Evolutionary conservation across 306 rosid species (phyloP).

Genomic region (Senna siamea): DNA sequence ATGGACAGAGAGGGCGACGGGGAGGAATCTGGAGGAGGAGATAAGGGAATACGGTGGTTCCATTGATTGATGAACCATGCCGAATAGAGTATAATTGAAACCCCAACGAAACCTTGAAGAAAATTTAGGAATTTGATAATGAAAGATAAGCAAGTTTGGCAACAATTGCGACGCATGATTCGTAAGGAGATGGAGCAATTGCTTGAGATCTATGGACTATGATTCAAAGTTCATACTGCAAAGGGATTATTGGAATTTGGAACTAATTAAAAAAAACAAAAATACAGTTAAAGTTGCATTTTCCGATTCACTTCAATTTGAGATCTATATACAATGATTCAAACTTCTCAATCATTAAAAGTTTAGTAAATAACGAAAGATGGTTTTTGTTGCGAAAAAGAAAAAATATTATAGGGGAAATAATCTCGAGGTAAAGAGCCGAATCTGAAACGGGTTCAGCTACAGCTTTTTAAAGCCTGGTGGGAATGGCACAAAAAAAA

Average conservation of each 20-base stretch:
- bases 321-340: too few species aligned
- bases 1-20: slow-evolving; percentile 40
- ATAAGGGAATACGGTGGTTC: slow-evolving; percentile 58
- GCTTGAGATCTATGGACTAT: neutral
- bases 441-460: too few species aligned
- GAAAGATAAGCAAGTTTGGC: slow-evolving; percentile 76
- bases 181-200: neutral
- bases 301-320: too few species aligned
- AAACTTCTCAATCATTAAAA: too few species aligned
- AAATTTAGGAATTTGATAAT: slow-evolving; percentile 72
- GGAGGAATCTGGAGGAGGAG: slow-evolving; percentile 46
- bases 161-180: slow-evolving; percentile 67
- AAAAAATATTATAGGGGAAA: too few species aligned
- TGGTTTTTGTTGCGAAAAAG: too few species aligned
- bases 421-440: too few species aligned
- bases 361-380: too few species aligned
- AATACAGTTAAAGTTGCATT: too few species aligned
- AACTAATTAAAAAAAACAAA: neutral
- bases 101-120: slow-evolving; percentile 84
- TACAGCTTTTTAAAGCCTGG: too few species aligned
- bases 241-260: neutral
- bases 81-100: slow-evolving; percentile 76
- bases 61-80: slow-evolving; percentile 84
- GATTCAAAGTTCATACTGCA: too few species aligned
- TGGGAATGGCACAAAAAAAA: too few species aligned